phyloP scores from a whole-genome alignment of 83 land plant species.

The Picea abies region DNA sequence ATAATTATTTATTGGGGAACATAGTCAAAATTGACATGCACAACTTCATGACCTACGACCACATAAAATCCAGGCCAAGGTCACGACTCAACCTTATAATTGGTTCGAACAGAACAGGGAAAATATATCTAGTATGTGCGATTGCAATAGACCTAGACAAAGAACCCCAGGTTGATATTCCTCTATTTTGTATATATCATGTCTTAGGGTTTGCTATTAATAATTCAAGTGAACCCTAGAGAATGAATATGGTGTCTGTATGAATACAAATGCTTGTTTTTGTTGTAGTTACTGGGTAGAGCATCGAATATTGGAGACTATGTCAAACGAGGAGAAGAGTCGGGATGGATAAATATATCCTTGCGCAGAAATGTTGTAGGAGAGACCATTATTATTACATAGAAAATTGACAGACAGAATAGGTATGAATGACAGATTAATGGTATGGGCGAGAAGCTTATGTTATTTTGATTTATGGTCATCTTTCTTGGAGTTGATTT shows the following conservation, averaged over 20 bases:
- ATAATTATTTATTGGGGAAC: constrained; percentile 85
- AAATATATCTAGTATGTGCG: constrained; percentile 59
- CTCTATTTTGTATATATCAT: too few species aligned
- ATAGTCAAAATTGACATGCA: constrained; percentile 88
- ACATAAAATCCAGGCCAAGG: constrained; percentile 74
- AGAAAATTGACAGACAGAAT: too few species aligned
- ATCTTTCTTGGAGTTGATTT: too few species aligned
- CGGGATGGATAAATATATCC: constrained; percentile 36
- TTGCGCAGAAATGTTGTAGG: constrained; percentile 43
- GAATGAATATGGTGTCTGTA: neutral
- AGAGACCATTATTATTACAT: too few species aligned
- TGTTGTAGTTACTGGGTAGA: constrained; percentile 79
- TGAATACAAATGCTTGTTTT: neutral
- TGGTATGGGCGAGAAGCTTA: too few species aligned
- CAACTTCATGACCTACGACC: constrained; percentile 90
- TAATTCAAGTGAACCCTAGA: neutral
- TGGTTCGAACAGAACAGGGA: constrained; percentile 96
- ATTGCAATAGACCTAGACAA: too few species aligned
- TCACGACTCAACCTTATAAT: constrained; percentile 90
- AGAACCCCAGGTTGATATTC: too few species aligned
- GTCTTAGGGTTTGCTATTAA: too few species aligned
- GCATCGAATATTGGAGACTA: constrained; percentile 90
- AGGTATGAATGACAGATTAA: too few species aligned
- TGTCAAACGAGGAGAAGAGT: constrained; percentile 94
- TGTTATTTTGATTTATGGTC: too few species aligned